phyloP scores from a whole-genome alignment of 2,329 filamentous ascomycete genomes.

The Aurifilum marmelostoma region DNA sequence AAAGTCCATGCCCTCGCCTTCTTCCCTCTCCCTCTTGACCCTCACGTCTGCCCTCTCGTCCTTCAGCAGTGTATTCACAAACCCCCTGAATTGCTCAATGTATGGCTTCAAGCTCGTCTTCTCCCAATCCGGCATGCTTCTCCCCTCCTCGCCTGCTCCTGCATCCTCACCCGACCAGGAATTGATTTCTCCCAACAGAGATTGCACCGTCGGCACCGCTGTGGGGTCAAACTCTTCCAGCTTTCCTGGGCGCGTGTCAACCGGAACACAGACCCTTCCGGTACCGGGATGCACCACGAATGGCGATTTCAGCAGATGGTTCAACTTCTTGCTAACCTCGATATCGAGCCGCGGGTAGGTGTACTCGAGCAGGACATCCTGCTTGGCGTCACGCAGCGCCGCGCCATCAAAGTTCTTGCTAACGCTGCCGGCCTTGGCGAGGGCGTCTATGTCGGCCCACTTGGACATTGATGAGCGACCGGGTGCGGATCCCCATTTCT shows the following conservation, averaged over 20 bases:
- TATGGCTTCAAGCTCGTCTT: constrained; percentile 96
- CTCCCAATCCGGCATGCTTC: constrained; percentile 79
- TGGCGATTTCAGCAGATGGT: constrained; percentile 95
- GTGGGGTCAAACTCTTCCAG: constrained; percentile 87
- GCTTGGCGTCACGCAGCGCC: constrained; percentile 83
- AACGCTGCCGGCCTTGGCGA: constrained; percentile 74
- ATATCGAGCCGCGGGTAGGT: constrained; percentile 97
- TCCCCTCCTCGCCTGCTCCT: constrained; percentile 43
- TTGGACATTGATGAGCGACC: constrained; percentile 77
- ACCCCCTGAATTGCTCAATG: constrained; percentile 83
- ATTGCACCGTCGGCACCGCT: constrained; percentile 83
- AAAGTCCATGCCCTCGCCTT: constrained; percentile 56
- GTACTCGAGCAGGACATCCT: constrained; percentile 95
- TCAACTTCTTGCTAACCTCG: constrained; percentile 95
- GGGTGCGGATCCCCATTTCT: constrained; percentile 89
- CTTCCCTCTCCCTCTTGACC: constrained; percentile 61
- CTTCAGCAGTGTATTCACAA: constrained; percentile 78
- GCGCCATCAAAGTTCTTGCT: constrained; percentile 73
- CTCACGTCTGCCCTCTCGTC: constrained; percentile 63
- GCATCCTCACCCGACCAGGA: constrained; percentile 63
- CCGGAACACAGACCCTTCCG: constrained; percentile 92
- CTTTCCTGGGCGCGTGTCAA: constrained; percentile 63
- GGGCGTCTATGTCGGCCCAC: constrained; percentile 89
- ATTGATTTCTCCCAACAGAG: constrained; percentile 84
- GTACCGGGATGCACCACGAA: constrained; percentile 97